These are phyloP conservation scores for Bretschneidera sinensis DNA, from an alignment of 345 rosid species.

Conservation along the genomic window DNA sequence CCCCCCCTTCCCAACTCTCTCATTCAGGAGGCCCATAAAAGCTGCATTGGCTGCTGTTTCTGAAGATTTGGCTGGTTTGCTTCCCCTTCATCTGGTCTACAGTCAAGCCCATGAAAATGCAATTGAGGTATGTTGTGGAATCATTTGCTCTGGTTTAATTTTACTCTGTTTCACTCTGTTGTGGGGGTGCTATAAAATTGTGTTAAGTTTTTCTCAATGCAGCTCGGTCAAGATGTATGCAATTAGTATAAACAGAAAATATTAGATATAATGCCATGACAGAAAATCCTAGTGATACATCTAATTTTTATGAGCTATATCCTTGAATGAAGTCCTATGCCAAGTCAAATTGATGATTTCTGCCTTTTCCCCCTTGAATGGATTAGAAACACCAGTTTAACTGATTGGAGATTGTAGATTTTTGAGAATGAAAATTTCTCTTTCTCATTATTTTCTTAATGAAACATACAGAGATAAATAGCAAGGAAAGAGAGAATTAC, in stretches of 20 bases:
- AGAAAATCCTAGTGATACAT: too few species aligned
- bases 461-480: too few species aligned
- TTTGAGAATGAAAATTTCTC: too few species aligned
- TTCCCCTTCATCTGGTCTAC: constrained; percentile 94
- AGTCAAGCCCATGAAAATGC: constrained; percentile 95
- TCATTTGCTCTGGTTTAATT: neutral
- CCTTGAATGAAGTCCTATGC: neutral
- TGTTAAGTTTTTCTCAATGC: neutral
- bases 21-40: constrained; percentile 73
- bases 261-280: too few species aligned
- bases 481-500: too few species aligned
- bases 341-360: neutral
- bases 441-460: too few species aligned
- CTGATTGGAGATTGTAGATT: neutral
- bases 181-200: neutral
- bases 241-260: neutral
- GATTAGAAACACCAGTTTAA: neutral
- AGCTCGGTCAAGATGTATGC: neutral
- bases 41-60: constrained; percentile 92
- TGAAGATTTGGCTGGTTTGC: constrained; percentile 93
- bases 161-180: neutral
- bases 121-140: constrained; percentile 60
- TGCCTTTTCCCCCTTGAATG: too few species aligned
- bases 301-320: too few species aligned
- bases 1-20: neutral